Evolutionary conservation across 768 basidiomycete species (phyloP).

Genomic region (Candolleomyces eurysporus): DNA sequence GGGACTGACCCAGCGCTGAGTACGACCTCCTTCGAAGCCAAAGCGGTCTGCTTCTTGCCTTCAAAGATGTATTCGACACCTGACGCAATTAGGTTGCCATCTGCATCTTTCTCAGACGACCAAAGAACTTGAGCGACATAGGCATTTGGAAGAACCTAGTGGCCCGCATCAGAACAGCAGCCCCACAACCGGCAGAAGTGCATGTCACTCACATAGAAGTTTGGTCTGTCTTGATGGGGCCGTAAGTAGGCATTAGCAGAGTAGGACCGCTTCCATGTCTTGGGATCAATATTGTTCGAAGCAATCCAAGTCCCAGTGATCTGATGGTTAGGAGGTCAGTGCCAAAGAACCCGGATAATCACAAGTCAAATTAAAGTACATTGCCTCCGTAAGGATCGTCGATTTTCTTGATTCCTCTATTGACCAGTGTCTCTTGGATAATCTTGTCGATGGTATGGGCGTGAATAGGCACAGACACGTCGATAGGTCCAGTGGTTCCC

Average conservation of each 20-base stretch:
- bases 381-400: slow-evolving; percentile 30
- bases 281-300: slow-evolving; percentile 9
- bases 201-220: slow-evolving; percentile 11
- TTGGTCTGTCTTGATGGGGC: slow-evolving; percentile 11
- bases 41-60: not conserved
- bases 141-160: slow-evolving; percentile 10
- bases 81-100: slow-evolving; percentile 5
- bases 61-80: slow-evolving; percentile 10
- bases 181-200: not conserved
- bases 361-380: slow-evolving; percentile 12
- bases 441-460: slow-evolving; percentile 24
- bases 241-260: slow-evolving; percentile 7
- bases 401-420: slow-evolving; percentile 21
- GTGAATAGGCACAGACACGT: slow-evolving; percentile 25
- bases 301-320: slow-evolving; percentile 15
- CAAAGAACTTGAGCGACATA: slow-evolving; percentile 8
- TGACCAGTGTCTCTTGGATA: slow-evolving; percentile 22
- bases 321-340: slow-evolving; percentile 13
- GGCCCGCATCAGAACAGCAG: not conserved
- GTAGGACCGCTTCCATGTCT: slow-evolving; percentile 9
- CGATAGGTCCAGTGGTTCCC: slow-evolving; percentile 27
- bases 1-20: slow-evolving; percentile 13
- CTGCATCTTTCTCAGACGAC: slow-evolving; percentile 1
- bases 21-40: slow-evolving; percentile 10
- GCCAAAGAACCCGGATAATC: not conserved